Conservation (phyloP, 257 asterid species). For the Solanum boliviense region DNA sequence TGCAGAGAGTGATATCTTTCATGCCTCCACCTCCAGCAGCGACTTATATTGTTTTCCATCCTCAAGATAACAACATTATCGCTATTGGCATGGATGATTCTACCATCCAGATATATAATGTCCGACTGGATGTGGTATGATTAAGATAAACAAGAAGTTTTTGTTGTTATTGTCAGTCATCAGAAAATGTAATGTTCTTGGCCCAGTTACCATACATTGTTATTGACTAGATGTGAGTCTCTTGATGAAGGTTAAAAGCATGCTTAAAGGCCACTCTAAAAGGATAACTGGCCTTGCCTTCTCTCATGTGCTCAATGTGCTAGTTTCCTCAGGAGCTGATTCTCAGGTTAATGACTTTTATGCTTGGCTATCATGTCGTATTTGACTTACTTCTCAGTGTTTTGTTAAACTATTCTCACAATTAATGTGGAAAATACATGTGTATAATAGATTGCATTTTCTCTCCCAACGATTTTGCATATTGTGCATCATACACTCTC, state of each 20-base stretch:
- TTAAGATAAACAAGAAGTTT: not conserved
- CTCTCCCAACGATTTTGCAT: not conserved
- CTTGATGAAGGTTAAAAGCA: slow-evolving; percentile 39
- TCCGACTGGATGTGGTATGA: slow-evolving; percentile 45
- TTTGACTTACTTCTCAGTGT: not conserved
- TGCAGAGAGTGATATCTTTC: slow-evolving; percentile 47
- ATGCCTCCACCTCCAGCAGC: slow-evolving; percentile 70
- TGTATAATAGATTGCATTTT: not conserved
- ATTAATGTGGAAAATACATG: not conserved
- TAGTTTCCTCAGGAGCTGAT: slow-evolving; percentile 48
- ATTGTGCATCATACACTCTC: not conserved
- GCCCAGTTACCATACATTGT: not conserved
- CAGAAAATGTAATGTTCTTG: not conserved
- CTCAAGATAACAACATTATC: slow-evolving; percentile 50
- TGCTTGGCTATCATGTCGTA: not conserved
- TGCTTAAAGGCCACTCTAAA: slow-evolving; percentile 39
- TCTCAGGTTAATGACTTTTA: slow-evolving; percentile 24
- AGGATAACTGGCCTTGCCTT: slow-evolving; percentile 46
- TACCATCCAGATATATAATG: slow-evolving; percentile 44
- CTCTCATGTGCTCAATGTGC: slow-evolving; percentile 29
- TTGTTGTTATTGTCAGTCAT: not conserved
- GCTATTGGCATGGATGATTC: slow-evolving; percentile 64
- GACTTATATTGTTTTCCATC: slow-evolving; percentile 46
- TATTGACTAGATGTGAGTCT: not conserved
- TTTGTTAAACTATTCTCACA: not conserved